A percentile compares a stretch with the other conserved stretches of the same genome.
Evolutionary conservation across 805 yeast species (phyloP).

Genomic region (Ogataea sp.): DNA sequence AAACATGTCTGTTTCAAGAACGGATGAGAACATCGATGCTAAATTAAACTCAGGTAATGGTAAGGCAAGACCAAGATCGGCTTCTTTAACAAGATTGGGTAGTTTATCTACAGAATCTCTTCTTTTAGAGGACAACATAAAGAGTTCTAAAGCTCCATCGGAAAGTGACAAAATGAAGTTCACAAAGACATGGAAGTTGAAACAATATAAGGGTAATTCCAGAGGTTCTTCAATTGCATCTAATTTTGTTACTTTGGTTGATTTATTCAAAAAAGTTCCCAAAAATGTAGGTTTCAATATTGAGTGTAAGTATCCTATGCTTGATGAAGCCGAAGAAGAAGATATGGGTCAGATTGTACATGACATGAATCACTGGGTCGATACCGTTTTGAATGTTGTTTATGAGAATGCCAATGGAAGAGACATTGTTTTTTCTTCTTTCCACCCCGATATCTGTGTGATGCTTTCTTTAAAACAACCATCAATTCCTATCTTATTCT

Average conservation of each 20-base stretch:
- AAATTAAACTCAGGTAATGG: too few relatives aligned
- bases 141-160: slow-evolving; percentile 14
- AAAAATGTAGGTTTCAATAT: slow-evolving; percentile 84
- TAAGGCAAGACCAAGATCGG: slow-evolving; percentile 9
- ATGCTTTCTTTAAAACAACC: slow-evolving; percentile 88
- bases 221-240: slow-evolving; percentile 89
- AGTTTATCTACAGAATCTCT: slow-evolving; percentile 16
- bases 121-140: slow-evolving; percentile 25
- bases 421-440: slow-evolving; percentile 84
- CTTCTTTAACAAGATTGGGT: slow-evolving; percentile 12
- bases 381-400: slow-evolving; percentile 72
- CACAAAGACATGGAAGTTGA: slow-evolving; percentile 81
- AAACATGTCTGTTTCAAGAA: not conserved
- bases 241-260: slow-evolving; percentile 81
- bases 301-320: slow-evolving; percentile 92
- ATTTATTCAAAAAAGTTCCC: slow-evolving; percentile 76
- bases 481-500: slow-evolving; percentile 79
- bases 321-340: slow-evolving; percentile 85
- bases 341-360: slow-evolving; percentile 79
- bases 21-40: not conserved
- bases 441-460: slow-evolving; percentile 90
- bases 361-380: slow-evolving; percentile 83
- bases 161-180: slow-evolving; percentile 60
- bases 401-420: slow-evolving; percentile 74
- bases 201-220: slow-evolving; percentile 87